Evolutionary conservation across 192 early-diverging fungal species (phyloP).

Genomic region (Obelidium mucronatum): DNA sequence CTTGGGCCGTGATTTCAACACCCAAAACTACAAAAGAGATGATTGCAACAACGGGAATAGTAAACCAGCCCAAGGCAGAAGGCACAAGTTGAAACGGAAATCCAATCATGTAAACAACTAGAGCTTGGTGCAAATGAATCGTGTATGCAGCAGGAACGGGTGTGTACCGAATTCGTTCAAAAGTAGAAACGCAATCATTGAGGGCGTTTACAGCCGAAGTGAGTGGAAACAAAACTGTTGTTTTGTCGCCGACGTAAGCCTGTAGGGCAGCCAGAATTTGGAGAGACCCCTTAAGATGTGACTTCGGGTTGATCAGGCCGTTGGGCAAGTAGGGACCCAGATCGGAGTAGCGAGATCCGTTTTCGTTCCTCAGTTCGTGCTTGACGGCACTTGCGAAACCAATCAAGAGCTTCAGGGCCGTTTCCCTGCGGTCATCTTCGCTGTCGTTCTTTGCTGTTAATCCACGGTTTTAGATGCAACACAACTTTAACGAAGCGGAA

Average conservation of each 20-base stretch:
- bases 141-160: slow-evolving; percentile 68
- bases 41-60: slow-evolving; percentile 73
- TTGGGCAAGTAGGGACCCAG: slow-evolving; percentile 66
- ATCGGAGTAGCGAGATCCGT: slow-evolving; percentile 72
- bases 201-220: slow-evolving; percentile 8
- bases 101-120: slow-evolving; percentile 73
- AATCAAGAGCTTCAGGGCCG: slow-evolving; percentile 76
- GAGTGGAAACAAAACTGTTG: slow-evolving; percentile 35
- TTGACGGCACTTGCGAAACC: slow-evolving; percentile 74
- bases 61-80: slow-evolving; percentile 47
- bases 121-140: slow-evolving; percentile 83
- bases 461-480: too few species aligned
- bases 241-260: slow-evolving; percentile 33
- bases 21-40: slow-evolving; percentile 80
- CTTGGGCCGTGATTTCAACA: slow-evolving; percentile 82
- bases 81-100: slow-evolving; percentile 84
- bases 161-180: slow-evolving; percentile 3
- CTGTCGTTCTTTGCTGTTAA: slow-evolving; percentile 43
- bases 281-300: slow-evolving; percentile 40
- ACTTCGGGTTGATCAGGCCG: slow-evolving; percentile 45
- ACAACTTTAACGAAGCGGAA: too few species aligned
- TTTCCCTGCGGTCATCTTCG: slow-evolving; percentile 65
- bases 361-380: slow-evolving; percentile 76
- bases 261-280: slow-evolving; percentile 41
- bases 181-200: not conserved